Evolutionary conservation across 129 eudicot genomes (phyloP).

Genomic region (Lonicera japonica): DNA sequence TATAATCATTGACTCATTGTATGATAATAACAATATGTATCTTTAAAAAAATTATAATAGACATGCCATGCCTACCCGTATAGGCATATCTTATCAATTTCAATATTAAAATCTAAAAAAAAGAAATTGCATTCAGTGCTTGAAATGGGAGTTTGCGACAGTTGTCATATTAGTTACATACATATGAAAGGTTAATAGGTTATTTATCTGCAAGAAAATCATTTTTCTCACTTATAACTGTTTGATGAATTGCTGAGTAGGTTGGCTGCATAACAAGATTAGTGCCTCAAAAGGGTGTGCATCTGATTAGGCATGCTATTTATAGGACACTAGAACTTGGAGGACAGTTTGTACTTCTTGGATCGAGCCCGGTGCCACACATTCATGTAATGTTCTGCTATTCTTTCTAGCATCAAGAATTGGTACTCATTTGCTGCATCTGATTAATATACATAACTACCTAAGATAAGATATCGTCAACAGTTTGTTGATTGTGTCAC

Average conservation of each 20-base stretch:
- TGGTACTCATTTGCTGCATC: constrained; percentile 9
- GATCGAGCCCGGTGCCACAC: constrained; percentile 95
- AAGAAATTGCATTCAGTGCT: too few species aligned
- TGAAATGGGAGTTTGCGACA: too few species aligned
- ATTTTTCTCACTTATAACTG: constrained; percentile 1
- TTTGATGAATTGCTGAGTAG: constrained; percentile 29
- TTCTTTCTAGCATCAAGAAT: constrained; percentile 3
- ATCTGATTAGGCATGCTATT: constrained; percentile 90
- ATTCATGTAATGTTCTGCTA: constrained; percentile 50
- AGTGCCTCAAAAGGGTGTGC: constrained; percentile 99
- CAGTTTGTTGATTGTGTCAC: not conserved
- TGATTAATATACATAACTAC: not conserved
- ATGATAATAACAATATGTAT: too few species aligned
- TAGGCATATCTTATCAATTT: too few species aligned
- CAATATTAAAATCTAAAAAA: too few species aligned
- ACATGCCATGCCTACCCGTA: too few species aligned
- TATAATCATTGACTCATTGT: too few species aligned
- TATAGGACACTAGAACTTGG: constrained; percentile 81
- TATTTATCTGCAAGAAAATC: not conserved
- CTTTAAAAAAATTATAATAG: too few species aligned
- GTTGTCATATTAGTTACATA: not conserved
- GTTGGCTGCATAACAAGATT: constrained; percentile 95
- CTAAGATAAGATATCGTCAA: not conserved
- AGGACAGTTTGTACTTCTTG: constrained; percentile 96
- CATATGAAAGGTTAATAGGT: not conserved